Evolutionary conservation across 2,329 filamentous ascomycete species (phyloP), one percentile per base, ranked within the genome.

Genomic region (Piedraia hortae): DNA sequence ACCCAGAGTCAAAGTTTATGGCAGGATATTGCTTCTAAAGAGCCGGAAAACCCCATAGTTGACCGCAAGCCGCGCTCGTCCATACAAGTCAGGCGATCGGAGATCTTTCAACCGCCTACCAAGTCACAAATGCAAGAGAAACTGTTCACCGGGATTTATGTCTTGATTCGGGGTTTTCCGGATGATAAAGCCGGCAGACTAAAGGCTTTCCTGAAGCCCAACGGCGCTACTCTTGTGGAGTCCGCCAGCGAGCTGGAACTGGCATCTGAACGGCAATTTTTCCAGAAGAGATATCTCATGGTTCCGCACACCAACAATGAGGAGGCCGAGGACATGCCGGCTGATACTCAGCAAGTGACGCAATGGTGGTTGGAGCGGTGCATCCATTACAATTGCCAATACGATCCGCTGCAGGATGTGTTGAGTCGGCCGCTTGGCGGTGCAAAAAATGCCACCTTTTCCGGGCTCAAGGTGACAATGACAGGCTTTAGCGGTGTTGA

Each of bases 351-450:
- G 21, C 38, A 54, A 8, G 65, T 89, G 14, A 93, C 78, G 6
- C 78, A 90, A 39, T 88, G 85, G 56, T 97, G 82, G 59, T 56
- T 97, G 23, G 85, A 97, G 46, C 63, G 65, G 21, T 93, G 82
- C 41, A 51, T 97, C 17, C 66, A 80, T 39, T 62, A 62, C 30
- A 85, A 74, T 43, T 50, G 48, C 12, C 60, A 82, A 33, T 54
- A 75, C 20, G 52, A 70, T 14, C 75, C 78, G 4, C 49, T 54
- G 22, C 53, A 61, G 4, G 65, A 85, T 39, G 56, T 73, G 18
- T 57, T 88, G 12, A 78, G 75, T 26, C 63, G 62, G 4, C 78
- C 85, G 2, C 73, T 91, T 29, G 55, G 63, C 4, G 47, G 50
- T 14, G 10, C 24, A 4, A 16, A 27, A 7, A 19, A 39, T 3